Evolutionary conservation across 768 basidiomycete species (phyloP), one percentile per base, ranked within the genome.

Genomic region (Leccinellum rugosiceps): DNA sequence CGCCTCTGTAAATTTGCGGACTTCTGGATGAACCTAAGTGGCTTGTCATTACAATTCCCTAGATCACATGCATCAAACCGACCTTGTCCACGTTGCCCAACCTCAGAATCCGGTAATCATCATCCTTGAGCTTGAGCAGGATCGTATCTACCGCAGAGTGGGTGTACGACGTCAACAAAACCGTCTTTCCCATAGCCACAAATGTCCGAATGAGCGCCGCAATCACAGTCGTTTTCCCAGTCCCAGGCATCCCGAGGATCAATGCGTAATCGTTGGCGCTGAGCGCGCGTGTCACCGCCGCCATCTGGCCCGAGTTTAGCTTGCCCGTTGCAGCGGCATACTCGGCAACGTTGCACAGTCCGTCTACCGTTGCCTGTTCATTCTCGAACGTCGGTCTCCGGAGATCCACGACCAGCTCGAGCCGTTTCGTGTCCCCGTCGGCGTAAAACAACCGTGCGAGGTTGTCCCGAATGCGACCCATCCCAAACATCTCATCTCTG

Each of bases 121-220:
- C 80, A 25, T 79, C 76, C 59, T 80, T 76, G 56, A 98, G 72
- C 72, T 97, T 98, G 66, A 88, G 75, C 66, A 99, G 66, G 66
- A 98, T 96, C n/a, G 88, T 98, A 64, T 99, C 97, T 47, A 99
- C 97, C 0, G 97, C 96, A 14, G 95, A 97, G 76, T 99, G 97
- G 2, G 97, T 99, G 70, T 98, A 97, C 46, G 91, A 92, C 7
- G 90, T 90, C 59, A 98, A 73, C 25, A 99, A 74, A 6, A 98
- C 91, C 0, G 83, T 90, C 77, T 97, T 95, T 7, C 92, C 92
- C 74, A 85, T 77, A 38, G 73, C 80, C 2, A 94, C 92, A 14
- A 98, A 74, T 49, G 81, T 81, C 64, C 83, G 81, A 67, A 98
- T 94, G 49, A 97, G 81, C 31, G 92, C 87, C 1, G 91, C 92